These are phyloP conservation scores for Jacaranda mimosifolia DNA, from an alignment of 257 asterid genomes.

Conservation along the genomic window DNA sequence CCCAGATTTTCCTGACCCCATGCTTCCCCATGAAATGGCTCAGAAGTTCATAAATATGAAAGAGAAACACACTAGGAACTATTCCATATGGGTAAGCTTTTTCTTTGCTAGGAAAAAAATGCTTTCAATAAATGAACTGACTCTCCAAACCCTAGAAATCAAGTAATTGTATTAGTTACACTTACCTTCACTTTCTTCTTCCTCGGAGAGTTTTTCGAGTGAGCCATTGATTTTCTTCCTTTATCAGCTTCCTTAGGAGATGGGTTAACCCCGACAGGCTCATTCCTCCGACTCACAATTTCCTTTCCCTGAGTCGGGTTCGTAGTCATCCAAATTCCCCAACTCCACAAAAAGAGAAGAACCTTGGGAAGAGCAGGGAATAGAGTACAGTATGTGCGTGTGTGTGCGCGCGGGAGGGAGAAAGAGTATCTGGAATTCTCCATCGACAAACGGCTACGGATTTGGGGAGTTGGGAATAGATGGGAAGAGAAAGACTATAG, in stretches of 20 bases:
- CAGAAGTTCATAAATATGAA: slow-evolving; percentile 43
- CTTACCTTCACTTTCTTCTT: slow-evolving; percentile 86
- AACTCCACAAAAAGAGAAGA: too few species aligned
- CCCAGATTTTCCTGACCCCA: slow-evolving; percentile 43
- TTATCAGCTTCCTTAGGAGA: slow-evolving; percentile 42
- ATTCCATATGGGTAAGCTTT: slow-evolving; percentile 29
- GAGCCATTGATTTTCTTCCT: slow-evolving; percentile 57
- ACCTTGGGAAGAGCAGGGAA: too few species aligned
- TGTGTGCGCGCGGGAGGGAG: too few species aligned
- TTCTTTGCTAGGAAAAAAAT: too few species aligned
- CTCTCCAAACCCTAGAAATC: not conserved
- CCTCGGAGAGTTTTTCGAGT: slow-evolving; percentile 56
- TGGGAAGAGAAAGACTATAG: too few species aligned
- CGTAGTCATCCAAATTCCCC: too few species aligned
- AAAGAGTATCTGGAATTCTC: too few species aligned
- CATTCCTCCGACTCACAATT: slow-evolving; percentile 34
- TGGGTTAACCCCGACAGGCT: slow-evolving; percentile 27
- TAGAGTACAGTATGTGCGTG: too few species aligned
- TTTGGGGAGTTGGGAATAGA: too few species aligned
- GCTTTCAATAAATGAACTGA: too few species aligned
- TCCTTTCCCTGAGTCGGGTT: slow-evolving; percentile 49
- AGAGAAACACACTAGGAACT: not conserved
- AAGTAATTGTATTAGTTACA: not conserved
- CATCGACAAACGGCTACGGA: too few species aligned
- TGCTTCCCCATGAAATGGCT: slow-evolving; percentile 31